Base-by-base conservation (phyloP, 768 basidiomycete species). In the Lentinula raphanica region DNA sequence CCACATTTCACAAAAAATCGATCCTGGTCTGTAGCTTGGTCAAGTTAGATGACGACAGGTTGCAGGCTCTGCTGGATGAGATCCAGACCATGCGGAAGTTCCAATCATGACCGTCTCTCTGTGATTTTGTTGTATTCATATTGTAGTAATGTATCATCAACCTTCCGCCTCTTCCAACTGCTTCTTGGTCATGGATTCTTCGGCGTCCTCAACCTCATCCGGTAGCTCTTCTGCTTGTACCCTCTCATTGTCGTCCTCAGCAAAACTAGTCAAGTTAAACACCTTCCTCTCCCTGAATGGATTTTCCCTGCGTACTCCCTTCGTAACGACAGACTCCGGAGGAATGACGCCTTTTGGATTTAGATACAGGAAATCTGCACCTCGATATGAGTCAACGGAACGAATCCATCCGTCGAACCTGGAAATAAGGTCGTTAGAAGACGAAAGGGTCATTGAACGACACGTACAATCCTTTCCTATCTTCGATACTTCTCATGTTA, bases 71-170 rank as follows among this genome's bases (percentile, higher is more conserved):
- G 54, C 79, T 96, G 4, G 87, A 91, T 65, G 91, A 94, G 68
- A 92, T 96, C 44, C 90, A 93, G 67, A 91, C 88, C 23, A 87
- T 93, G 84, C 79, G 92, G 67, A 92, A 92, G 73, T 92, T 90
- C 80, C 92, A 95, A 71, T 78, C 88, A 63, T 92, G 71, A 80
- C 35, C 13, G 38, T 27, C 17, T 15, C 39, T 45, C 36, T 21
- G 27, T 35, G 46, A 58, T 54, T 62, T 56, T 29, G 42, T 31
- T 61, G 48, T 42, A 60, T 32, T n/a, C 27, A 19, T 46, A 56
- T 55, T 39, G n/a, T 44, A 38, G 35, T 32, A 49, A 59, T 55
- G 54, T 46, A 48, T 28, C 60, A 64, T 71, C 68, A 82, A 29
- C 81, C 83, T 60, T 85, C 84, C 58, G 73, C 78, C 45, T 85